Evolutionary conservation across 2,329 filamentous ascomycete genomes (phyloP), one percentile per base, ranked within the genome.

Genomic region (Biscogniauxia mediterranea): DNA sequence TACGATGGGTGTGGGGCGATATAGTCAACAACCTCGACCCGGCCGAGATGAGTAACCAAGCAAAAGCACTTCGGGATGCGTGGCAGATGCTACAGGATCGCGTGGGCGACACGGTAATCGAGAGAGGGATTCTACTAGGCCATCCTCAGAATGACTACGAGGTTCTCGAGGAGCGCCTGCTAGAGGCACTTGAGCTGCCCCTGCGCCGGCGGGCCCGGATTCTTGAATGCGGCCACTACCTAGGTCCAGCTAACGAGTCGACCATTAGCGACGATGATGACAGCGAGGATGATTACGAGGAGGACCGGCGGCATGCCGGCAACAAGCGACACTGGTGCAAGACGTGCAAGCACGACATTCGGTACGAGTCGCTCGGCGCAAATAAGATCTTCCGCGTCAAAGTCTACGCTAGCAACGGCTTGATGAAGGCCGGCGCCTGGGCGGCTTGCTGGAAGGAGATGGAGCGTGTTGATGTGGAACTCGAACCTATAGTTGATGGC

Each of bases 391-490:
- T 92, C 81, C 85, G 88, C 28, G 83, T 98, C 74, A 95, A 93
- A 72, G 89, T 98, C 1, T 99, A 94, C 71, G 95, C 95, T 0
- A 94, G 93, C 57, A 99, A 98, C 75, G 95, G 95, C 0, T 79
- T 98, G 54, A 96, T 99, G 92, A 86, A 88, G 61, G 89, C 92
- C 5, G 92, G 92, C 0, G 94, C 95, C 0, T 99, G 95, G 95
- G 86, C 86, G 4, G 93, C 93, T 1, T 94, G 92, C 61, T 99
- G 94, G 94, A 90, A 87, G 68, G 94, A 98, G 76, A 99, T 99
- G 95, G 95, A 99, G 77, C 86, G 94, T n/a, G 92, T 98, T 0
- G 95, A 99, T 71, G 91, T 96, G 1, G 94, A 98, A 75, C 86
- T 99, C 57, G 86, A 91, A 69, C 90, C 95, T 3, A 85, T 89